Base-by-base conservation (phyloP, 371 early-diverging fungal genomes). In the Lichtheimia ornata region DNA sequence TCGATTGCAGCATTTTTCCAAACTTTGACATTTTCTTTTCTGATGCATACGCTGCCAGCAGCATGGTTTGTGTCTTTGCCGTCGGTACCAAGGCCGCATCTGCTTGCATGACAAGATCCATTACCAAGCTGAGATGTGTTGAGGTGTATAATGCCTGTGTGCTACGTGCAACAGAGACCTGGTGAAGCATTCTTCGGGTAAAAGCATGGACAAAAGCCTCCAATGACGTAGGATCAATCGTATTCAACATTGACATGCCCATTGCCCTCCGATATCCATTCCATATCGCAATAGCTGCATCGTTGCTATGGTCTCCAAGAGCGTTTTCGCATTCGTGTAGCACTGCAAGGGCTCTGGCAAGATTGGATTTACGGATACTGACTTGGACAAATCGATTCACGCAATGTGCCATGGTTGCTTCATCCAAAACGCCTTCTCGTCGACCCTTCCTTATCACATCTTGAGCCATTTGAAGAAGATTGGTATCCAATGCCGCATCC, bases 401-500 rank as follows among this genome's bases (percentile, higher is more conserved):
- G 52, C 41, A 51, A 4, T 30, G 60, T 6, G 12, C 25, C 44
- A 55, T 40, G 17, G 12, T 52, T 24, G 55, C 43, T 13, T 56
- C 27, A 6, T 47, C 18, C 41, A 55, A 28, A 15, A 47, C 45
- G 5, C 42, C 22, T 18, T 50, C 44, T 5, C 17, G 20, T 30
- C 45, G 54, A 0, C 54, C 69, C 13, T 56, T 43, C 14, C 41
- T 49, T 13, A 65, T 13, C 5, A 59, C 17, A 9, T 55, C 27
- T 20, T 43, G 24, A 18, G 65, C 69, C 14, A 35, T 24, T 4
- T 55, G n/a, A 1, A 52, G 18, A 18, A 14, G 44, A 30, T 57
- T 59, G n/a, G 61, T 49, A 30, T 69, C 42, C n/a, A 73, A n/a
- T 4, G 63, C 25, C 1, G 73, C 66, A 24, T 50, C 51, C n/a